phyloP scores from a whole-genome alignment of 1,139 yeast genomes.

The Yarrowia galli region DNA sequence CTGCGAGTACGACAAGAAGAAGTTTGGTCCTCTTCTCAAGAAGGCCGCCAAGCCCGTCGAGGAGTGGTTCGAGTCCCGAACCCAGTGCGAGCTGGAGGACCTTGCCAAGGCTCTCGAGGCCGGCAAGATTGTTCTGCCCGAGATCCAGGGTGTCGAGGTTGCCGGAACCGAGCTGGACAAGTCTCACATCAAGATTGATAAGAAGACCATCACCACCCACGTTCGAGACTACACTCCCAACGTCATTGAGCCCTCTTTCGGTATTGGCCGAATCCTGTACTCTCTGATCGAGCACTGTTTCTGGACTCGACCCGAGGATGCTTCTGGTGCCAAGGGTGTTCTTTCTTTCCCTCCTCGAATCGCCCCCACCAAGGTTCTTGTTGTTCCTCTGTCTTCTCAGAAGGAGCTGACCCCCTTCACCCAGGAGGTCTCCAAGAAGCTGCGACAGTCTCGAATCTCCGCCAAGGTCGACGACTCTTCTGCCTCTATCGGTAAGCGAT shows the following conservation, averaged over 20 bases:
- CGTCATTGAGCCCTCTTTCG: constrained; percentile 99
- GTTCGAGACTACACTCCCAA: constrained; percentile 95
- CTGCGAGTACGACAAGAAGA: constrained; percentile 87
- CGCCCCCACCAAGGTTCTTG: constrained; percentile 96
- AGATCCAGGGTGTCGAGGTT: constrained; percentile 65
- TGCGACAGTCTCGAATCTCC: constrained; percentile 85
- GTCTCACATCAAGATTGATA: constrained; percentile 74
- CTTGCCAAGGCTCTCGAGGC: constrained; percentile 71
- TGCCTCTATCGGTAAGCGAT: constrained; percentile 98
- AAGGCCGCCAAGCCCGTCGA: constrained; percentile 95
- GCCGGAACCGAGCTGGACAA: constrained; percentile 73
- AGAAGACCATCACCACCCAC: constrained; percentile 83
- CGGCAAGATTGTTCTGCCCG: constrained; percentile 66
- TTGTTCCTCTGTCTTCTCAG: constrained; percentile 91
- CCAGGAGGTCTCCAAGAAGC: constrained; percentile 63
- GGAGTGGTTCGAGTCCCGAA: constrained; percentile 73
- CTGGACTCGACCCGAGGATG: constrained; percentile 94
- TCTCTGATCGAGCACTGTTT: constrained; percentile 91
- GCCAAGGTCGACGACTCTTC: constrained; percentile 97
- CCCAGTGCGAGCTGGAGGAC: constrained; percentile 85
- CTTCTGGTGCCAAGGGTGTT: constrained; percentile 74
- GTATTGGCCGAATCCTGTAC: constrained; percentile 97
- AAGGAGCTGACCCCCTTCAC: constrained; percentile 81
- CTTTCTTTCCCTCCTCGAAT: constrained; percentile 93
- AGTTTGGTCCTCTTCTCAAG: constrained; percentile 97